Evolutionary conservation across 208 protist species (phyloP), one percentile per base, ranked within the genome.

Genomic region (Leishmania turanica): DNA sequence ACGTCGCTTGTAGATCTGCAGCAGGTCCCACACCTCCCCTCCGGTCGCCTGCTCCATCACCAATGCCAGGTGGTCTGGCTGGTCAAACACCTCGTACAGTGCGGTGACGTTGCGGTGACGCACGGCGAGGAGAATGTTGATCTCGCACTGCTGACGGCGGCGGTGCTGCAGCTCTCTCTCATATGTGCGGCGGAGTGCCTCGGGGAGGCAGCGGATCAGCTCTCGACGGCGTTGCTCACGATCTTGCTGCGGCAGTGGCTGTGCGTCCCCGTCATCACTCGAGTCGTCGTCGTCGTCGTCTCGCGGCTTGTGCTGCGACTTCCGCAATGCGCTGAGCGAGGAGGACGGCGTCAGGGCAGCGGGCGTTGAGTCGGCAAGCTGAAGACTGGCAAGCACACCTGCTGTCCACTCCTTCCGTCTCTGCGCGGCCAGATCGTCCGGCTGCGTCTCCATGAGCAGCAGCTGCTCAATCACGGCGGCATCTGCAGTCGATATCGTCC

Each of bases 11-110:
- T 80, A 82, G 1, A 91, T 64, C 58, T 94, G 82, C 54, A 93
- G 77, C 17, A 98, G 70, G 49, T 90, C 79, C 75, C 62, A 90
- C 37, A 92, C 85, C 47, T 90, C 86, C 13, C 91, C 92, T 65
- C 92, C 93, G 1, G 83, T 89, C n/a, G 87, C 92, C 86, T 91
- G 84, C 84, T 96, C 93, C 88, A 96, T 89, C 72, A 96, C 93
- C 8, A 96, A 77, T 11, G 88, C 86, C 42, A 96, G 86, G 62
- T 79, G 84, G 51, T 87, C 76, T 6, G 83, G 84, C 31, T 86
- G 82, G 40, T 94, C 86, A 70, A 94, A 96, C 34, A 93, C 88
- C 42, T 92, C 90, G 62, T 90, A 90, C 83, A 96, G 74, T 17
- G 87, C 81, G 27, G 89, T 89, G 13, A 96, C 78, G 81, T 93